A percentile compares a stretch with the other conserved stretches of the same genome.
Conservation (phyloP, 148 eudicot genomes). For the Talinum fruticosum region DNA sequence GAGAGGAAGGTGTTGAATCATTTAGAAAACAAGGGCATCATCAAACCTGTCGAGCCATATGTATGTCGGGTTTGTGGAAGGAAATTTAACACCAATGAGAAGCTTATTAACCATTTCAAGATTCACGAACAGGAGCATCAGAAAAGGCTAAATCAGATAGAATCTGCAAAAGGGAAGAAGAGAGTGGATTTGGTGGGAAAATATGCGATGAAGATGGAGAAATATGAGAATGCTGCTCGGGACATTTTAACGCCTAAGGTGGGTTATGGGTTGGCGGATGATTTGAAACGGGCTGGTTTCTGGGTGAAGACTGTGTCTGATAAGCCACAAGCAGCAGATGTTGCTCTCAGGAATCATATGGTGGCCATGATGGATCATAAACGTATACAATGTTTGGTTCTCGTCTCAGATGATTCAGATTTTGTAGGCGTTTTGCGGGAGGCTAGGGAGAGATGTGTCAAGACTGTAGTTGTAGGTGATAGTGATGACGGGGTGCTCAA, state of each 20-base stretch:
- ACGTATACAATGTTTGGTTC: slow-evolving; percentile 48
- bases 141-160: slow-evolving; percentile 68
- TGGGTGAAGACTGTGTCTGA: slow-evolving; percentile 66
- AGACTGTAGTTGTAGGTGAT: slow-evolving; percentile 84
- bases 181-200: slow-evolving; percentile 62
- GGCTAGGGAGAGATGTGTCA: slow-evolving; percentile 74
- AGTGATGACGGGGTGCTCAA: slow-evolving; percentile 56
- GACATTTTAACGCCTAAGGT: slow-evolving; percentile 65
- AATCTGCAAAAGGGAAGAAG: slow-evolving; percentile 61
- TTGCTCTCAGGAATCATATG: slow-evolving; percentile 55
- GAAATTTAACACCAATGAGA: slow-evolving; percentile 59
- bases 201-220: slow-evolving; percentile 69
- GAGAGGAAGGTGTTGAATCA: slow-evolving; percentile 46
- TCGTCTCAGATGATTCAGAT: slow-evolving; percentile 82
- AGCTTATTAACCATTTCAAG: slow-evolving; percentile 67
- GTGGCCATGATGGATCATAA: slow-evolving; percentile 71
- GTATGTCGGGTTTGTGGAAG: slow-evolving; percentile 78
- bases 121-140: slow-evolving; percentile 69
- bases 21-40: slow-evolving; percentile 51
- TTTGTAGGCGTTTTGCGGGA: slow-evolving; percentile 61
- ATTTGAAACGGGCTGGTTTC: slow-evolving; percentile 73
- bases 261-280: slow-evolving; percentile 73
- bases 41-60: slow-evolving; percentile 48
- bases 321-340: slow-evolving; percentile 69
- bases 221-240: slow-evolving; percentile 55